A percentile compares a stretch with the other conserved stretches of the same genome.
Evolutionary conservation across 1,139 yeast species (phyloP).

Genomic region (Taphrina betulina): DNA sequence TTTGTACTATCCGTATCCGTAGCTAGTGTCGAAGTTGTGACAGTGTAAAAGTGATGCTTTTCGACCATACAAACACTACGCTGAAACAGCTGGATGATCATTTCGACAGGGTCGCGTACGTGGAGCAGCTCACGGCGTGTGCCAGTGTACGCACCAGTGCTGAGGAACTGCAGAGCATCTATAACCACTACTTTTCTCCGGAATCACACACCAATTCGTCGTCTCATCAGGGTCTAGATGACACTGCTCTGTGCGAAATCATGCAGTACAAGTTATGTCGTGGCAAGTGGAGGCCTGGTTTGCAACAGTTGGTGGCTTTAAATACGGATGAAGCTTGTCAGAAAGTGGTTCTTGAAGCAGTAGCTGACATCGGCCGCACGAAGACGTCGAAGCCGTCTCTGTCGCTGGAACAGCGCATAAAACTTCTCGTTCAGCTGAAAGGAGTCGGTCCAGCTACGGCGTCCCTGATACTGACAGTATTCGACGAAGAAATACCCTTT

Average conservation of each 20-base stretch:
- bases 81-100: conserved; percentile 1
- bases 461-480: conserved; percentile 15
- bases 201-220: neutral
- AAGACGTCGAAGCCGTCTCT: neutral
- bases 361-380: neutral
- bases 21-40: too few relatives aligned
- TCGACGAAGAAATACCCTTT: conserved; percentile 7
- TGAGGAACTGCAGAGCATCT: neutral
- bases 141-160: conserved; percentile 4
- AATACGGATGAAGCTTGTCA: too few relatives aligned
- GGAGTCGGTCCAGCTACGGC: conserved; percentile 30
- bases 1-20: too few relatives aligned
- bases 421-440: neutral
- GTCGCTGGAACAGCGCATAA: neutral
- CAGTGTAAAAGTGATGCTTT: too few relatives aligned
- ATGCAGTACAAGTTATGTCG: conserved; percentile 10
- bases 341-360: too few relatives aligned
- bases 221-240: neutral
- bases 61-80: too few relatives aligned
- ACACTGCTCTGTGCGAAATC: neutral
- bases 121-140: neutral
- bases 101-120: neutral
- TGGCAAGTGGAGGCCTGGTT: conserved; percentile 18
- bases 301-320: conserved; percentile 4
- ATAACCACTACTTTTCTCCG: neutral